A percentile compares a stretch with the other conserved stretches of the same genome.
Conservation (phyloP, 169 alveolate species). For the Eimeria tenella region DNA sequence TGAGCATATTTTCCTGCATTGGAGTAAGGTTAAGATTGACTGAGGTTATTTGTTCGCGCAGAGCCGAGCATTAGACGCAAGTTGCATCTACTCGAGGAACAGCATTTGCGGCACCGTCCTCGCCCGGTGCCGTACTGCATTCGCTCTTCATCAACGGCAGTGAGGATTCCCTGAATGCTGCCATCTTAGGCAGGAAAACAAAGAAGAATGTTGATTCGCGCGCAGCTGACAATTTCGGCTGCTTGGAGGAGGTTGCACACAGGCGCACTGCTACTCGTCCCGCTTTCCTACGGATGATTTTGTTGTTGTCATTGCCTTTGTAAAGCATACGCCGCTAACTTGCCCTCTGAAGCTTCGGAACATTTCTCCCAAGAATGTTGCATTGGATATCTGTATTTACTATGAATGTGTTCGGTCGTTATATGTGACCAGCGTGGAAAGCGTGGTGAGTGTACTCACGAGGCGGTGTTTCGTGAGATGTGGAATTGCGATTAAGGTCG, state of each 20-base stretch:
- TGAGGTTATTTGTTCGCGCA: conserved; percentile 8
- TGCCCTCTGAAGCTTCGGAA: no score
- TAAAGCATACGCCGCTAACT: no score
- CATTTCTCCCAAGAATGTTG: no score
- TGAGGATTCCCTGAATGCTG: conserved; percentile 15
- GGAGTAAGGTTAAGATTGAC: conserved; percentile 37
- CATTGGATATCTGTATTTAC: no score
- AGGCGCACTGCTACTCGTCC: not conserved
- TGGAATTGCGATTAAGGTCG: no score
- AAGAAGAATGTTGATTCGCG: not conserved
- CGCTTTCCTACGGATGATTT: no score
- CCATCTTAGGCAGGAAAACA: not conserved
- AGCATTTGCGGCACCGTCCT: conserved; percentile 70
- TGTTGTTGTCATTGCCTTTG: no score
- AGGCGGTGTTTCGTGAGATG: no score
- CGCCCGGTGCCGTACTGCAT: conserved; percentile 66
- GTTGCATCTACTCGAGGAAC: conserved; percentile 70
- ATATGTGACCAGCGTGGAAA: no score
- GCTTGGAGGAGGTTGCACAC: conserved; percentile 49
- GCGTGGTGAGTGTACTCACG: no score
- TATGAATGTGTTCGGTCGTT: no score
- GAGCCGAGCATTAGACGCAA: conserved; percentile 68
- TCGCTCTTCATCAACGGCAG: conserved; percentile 29
- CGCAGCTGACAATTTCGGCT: not conserved
- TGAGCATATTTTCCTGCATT: conserved; percentile 60